These are phyloP conservation scores for Penicillium griseofulvum DNA, from an alignment of 2,329 filamentous ascomycete genomes.

Conservation along the genomic window DNA sequence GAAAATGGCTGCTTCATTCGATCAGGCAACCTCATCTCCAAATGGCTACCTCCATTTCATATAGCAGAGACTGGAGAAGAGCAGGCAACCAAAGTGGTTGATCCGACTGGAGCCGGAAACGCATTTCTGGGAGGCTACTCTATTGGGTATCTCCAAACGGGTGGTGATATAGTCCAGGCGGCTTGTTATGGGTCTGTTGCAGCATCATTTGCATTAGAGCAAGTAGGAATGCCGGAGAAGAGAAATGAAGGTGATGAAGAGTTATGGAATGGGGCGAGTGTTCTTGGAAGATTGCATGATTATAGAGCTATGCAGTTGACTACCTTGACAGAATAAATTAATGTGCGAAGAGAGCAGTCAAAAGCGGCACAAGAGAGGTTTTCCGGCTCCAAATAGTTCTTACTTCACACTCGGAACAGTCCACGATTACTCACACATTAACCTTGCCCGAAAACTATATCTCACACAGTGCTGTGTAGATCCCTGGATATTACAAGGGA, in stretches of 20 bases:
- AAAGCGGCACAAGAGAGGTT: too few relatives aligned
- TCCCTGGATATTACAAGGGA: too few relatives aligned
- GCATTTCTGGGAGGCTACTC: slow-evolving; percentile 37
- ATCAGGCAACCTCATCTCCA: slow-evolving; percentile 1
- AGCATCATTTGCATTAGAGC: slow-evolving; percentile 33
- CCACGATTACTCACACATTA: too few relatives aligned
- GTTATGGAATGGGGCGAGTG: slow-evolving; percentile 19
- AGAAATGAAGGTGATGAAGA: slow-evolving; percentile 6
- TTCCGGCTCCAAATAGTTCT: too few relatives aligned
- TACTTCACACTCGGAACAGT: too few relatives aligned
- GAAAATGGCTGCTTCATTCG: slow-evolving; percentile 31
- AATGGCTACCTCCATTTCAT: slow-evolving; percentile 34
- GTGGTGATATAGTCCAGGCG: slow-evolving; percentile 21
- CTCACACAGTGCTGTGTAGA: too few relatives aligned
- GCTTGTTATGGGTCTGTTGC: slow-evolving; percentile 34
- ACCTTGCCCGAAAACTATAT: too few relatives aligned
- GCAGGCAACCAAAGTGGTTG: slow-evolving; percentile 24
- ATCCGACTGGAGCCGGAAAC: slow-evolving; percentile 40
- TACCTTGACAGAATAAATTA: too few relatives aligned
- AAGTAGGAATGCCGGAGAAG: slow-evolving; percentile 30
- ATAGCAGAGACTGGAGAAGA: background rate
- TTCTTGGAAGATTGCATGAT: slow-evolving; percentile 14
- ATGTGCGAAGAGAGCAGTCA: too few relatives aligned
- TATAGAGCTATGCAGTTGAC: too few relatives aligned
- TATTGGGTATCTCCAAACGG: slow-evolving; percentile 23